Base-by-base conservation (phyloP, 169 alveolate genomes). In the Cystoisospora suis region DNA sequence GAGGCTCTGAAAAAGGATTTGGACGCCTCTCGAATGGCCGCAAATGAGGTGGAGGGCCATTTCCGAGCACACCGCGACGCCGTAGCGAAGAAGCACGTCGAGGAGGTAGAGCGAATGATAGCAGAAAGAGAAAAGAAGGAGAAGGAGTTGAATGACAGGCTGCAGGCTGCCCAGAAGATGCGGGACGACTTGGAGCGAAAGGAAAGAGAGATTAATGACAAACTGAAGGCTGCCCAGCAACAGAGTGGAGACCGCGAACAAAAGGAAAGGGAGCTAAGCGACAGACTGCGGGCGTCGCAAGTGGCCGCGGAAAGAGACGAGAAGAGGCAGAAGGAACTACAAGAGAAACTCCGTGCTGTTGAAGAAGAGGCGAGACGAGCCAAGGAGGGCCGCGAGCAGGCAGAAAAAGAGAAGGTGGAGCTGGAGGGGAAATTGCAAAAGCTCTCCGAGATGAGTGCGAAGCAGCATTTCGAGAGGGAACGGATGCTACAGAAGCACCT, bases 391-490 rank as follows among this genome's bases (percentile, higher is more conserved):
- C n/a, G 46, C 23, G 83, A 32, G 83, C 32, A 40, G 23, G 20
- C 23, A 27, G 56, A 72, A 56, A 2, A 38, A 56, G 15, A n/a
- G 29, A 2, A 3, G 53, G 20, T 40, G 6, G 56, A 72, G 27
- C 9, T 3, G 29, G 83, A 72, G 83, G 56, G 42, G 56, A 34
- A 72, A 38, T 40, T 23, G 20, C 34, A 46, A 4, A 34, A 40
- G 20, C 56, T 72, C 32, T 72, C 83, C 15, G 83, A 72, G 83
- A 0, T 34, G 83, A 72, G 27, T 40, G 83, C 83, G 15, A 34
- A 72, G 53, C 83, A 72, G 56, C 83, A 72, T 53, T 72, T 72
- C 45, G 83, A 72, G 53, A 27, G 83, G 45, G 83, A 72, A 34
- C 36, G 20, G 42, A 1, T 72, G 1, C 56, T 72, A 17, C 83